A percentile compares a stretch with the other conserved stretches of the same genome.
phyloP scores from a whole-genome alignment of 495 filamentous ascomycete species.

The Schizothecium vesticola region DNA sequence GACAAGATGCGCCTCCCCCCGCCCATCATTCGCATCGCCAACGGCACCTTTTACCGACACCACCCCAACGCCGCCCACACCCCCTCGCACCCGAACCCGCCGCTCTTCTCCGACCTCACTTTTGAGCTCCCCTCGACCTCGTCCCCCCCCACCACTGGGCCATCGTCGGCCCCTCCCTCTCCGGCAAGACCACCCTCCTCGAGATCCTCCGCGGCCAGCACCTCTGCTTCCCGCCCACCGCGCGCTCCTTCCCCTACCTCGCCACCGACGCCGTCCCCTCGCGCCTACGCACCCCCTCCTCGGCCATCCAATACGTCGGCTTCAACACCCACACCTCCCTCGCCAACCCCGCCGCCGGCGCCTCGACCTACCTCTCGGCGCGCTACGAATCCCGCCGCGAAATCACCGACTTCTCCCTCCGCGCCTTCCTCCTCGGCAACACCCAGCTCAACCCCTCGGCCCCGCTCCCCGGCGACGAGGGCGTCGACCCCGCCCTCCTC shows the following conservation, averaged over 20 bases:
- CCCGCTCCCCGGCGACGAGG: conserved; percentile 40
- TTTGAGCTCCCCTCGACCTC: conserved; percentile 57
- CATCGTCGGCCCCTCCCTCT: conserved; percentile 64
- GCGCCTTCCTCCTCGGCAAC: conserved; percentile 71
- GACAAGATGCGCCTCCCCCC: conserved; percentile 31
- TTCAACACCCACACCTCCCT: conserved; percentile 56
- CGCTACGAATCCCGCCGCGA: conserved; percentile 89
- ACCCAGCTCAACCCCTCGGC: conserved; percentile 60
- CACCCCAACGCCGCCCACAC: conserved; percentile 46
- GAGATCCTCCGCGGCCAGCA: conserved; percentile 68
- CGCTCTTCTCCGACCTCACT: conserved; percentile 62
- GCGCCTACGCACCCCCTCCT: conserved; percentile 47
- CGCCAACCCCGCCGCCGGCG: conserved; percentile 27
- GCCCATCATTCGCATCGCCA: conserved; percentile 65
- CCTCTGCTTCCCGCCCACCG: conserved; percentile 63
- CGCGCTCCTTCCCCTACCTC: conserved; percentile 72
- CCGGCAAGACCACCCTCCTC: conserved; percentile 70
- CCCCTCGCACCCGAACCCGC: conserved; percentile 43
- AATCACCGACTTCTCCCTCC: conserved; percentile 77
- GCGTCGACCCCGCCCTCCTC: conserved; percentile 42
- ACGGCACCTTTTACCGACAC: conserved; percentile 76
- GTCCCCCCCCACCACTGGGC: conserved; percentile 58
- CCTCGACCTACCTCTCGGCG: conserved; percentile 76
- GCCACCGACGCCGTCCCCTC: conserved; percentile 54
- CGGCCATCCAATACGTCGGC: conserved; percentile 77